A percentile compares a stretch with the other conserved stretches of the same genome.
phyloP scores from a whole-genome alignment of 768 basidiomycete species.

The Amanita fuliginea region DNA sequence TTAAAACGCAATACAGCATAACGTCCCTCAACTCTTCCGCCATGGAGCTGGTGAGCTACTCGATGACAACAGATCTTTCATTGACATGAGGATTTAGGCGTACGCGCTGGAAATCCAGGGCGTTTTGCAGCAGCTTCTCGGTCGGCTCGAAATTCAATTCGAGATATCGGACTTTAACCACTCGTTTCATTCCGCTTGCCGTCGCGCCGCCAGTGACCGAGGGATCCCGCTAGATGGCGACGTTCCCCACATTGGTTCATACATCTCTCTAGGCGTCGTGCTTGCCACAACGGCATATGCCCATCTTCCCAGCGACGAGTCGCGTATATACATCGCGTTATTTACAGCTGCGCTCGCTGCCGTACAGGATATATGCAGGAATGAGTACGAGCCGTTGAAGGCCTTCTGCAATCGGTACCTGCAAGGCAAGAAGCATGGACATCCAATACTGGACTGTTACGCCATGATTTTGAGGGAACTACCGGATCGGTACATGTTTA shows the following conservation, averaged over 20 bases:
- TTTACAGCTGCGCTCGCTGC: slow-evolving; percentile 27
- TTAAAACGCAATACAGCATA: too few species aligned
- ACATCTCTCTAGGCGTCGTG: slow-evolving; percentile 19
- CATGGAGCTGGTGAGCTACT: neutral
- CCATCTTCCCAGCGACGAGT: slow-evolving; percentile 19
- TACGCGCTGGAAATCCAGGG: neutral
- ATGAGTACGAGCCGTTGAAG: slow-evolving; percentile 16
- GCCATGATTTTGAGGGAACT: slow-evolving; percentile 20
- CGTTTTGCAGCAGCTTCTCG: neutral
- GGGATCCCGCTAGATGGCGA: slow-evolving; percentile 16
- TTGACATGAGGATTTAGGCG: neutral
- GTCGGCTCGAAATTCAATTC: slow-evolving; percentile 1
- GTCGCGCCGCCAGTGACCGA: slow-evolving; percentile 11
- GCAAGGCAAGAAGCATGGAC: slow-evolving; percentile 15
- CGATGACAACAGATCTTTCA: neutral
- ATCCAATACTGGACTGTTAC: slow-evolving; percentile 21
- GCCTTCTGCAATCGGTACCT: slow-evolving; percentile 24
- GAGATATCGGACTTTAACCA: neutral
- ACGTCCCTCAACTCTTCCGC: neutral
- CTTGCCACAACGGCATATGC: slow-evolving; percentile 17
- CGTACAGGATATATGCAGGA: slow-evolving; percentile 24
- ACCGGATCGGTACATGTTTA: slow-evolving; percentile 15
- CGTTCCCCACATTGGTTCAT: slow-evolving; percentile 14
- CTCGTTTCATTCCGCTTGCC: slow-evolving; percentile 13
- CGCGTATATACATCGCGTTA: slow-evolving; percentile 24